Evolutionary conservation across 768 basidiomycete genomes (phyloP), one percentile per base, ranked within the genome.

Genomic region (Serendipita sp.): DNA sequence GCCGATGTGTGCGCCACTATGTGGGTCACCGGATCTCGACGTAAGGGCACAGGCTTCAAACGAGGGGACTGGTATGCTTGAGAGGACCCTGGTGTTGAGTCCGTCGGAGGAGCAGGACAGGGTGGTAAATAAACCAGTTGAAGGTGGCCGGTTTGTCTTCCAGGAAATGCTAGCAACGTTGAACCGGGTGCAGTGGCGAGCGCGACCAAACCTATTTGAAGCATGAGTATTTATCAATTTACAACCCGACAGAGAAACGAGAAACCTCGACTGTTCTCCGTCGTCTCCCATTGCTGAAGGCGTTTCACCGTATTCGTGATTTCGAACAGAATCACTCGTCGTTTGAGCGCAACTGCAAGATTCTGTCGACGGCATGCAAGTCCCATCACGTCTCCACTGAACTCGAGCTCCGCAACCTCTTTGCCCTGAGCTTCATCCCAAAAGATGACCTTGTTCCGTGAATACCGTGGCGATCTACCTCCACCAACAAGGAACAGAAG

Each of bases 361-460:
- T 88, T 90, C 16, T 86, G 88, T 33, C 90, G 78, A 64, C 90
- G 76, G 70, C 88, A 90, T 3, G 84, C 84, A 53, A 92, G 72
- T 0, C 89, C 89, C 63, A 87, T 78, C 1, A 91, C 90, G 63
- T 79, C 77, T 73, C 92, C 91, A 68, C 87, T 79, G 70, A 95
- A 94, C 73, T 93, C 90, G 64, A 94, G 79, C 71, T 93, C 90
- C 41, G 88, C 89, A 56, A 90, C 86, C 70, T 92, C 88, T 64
- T 76, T 75, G n/a, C 81, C 82, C 2, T 80, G 73, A 2, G 78
- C 79, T 73, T 90, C 90, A 72, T 94, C 87, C 90, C 90, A 94
- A 61, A 95, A 71, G 66, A 94, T 78, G 61, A 93, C 88, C 75
- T 95, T 94, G 74, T 94, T 94, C 30, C 86, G 88, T 30, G 92